Evolutionary conservation across 441 rosid genomes (phyloP).

Genomic region (Arabidopsis lyrata): DNA sequence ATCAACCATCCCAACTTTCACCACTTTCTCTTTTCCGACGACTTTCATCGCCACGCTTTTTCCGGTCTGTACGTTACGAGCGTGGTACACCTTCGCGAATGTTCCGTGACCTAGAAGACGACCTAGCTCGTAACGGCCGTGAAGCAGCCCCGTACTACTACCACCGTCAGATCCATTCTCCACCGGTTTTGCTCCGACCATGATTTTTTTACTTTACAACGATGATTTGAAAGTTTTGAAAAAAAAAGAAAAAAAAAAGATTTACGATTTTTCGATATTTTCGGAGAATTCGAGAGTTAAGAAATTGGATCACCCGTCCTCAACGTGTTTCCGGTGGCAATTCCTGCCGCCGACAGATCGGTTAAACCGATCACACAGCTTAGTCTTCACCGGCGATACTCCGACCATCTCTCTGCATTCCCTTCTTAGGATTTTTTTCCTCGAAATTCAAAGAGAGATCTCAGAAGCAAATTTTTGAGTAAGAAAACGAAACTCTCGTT

Average conservation of each 20-base stretch:
- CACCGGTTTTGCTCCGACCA: slow-evolving; percentile 35
- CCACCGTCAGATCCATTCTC: slow-evolving; percentile 43
- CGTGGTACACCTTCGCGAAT: slow-evolving; percentile 85
- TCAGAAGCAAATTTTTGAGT: background rate
- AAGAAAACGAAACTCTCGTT: slow-evolving; percentile 20
- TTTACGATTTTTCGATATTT: slow-evolving; percentile 4
- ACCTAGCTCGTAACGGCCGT: slow-evolving; percentile 87
- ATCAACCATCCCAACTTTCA: slow-evolving; percentile 86
- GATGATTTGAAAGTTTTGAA: background rate
- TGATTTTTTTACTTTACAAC: slow-evolving; percentile 2
- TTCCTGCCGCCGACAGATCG: slow-evolving; percentile 76
- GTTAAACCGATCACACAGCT: slow-evolving; percentile 58
- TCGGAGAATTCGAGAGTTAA: slow-evolving; percentile 15
- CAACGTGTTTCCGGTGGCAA: slow-evolving; percentile 96
- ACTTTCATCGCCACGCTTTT: slow-evolving; percentile 82
- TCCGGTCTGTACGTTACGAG: slow-evolving; percentile 61
- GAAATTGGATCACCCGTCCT: slow-evolving; percentile 81
- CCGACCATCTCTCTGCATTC: slow-evolving; percentile 94
- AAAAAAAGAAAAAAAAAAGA: background rate
- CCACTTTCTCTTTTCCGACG: slow-evolving; percentile 84
- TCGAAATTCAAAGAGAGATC: slow-evolving; percentile 8
- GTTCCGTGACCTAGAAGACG: slow-evolving; percentile 82
- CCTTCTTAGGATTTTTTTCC: slow-evolving; percentile 45
- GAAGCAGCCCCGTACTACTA: slow-evolving; percentile 47
- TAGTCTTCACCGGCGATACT: slow-evolving; percentile 61